Evolutionary conservation across 345 rosid species (phyloP), one percentile per base, ranked within the genome.

Genomic region (Firmiana major): DNA sequence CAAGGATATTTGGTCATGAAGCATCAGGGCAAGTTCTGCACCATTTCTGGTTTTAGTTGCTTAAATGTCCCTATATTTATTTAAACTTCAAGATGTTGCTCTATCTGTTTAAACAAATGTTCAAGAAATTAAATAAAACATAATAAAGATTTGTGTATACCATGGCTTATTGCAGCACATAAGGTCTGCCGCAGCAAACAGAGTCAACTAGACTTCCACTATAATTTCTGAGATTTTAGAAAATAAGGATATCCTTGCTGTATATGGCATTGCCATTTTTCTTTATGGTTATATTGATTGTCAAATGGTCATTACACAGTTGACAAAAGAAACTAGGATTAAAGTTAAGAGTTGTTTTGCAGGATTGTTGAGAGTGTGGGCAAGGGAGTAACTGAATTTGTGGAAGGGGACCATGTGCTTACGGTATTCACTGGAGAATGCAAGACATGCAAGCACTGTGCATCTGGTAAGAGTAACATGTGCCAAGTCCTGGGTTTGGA

Each of bases 1-100:
- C 99, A 15, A 85, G 98, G 77, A 93, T 95, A 67, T 92, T 93
- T 82, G 98, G 98, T 75, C 99, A 95, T 81, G 97, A 95, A 89
- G 98, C 98, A 80, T 88, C 99, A 15, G 98, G 99, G 98, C 92
- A 75, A 59, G 71, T 76, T 75, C 78, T 43, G 38, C 68, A 60
- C 31, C 72, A 38, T 68, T 77, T 68, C 60, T 9, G 77, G 26
- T 46, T 69, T 67, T 26, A 49, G 9, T 71, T 69, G 8, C 26
- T 69, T 71, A 5, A 16, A 9, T 17, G 58, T 28, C 22, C 26
- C 5, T 9, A 0, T 31, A 9, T 11, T 49, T 31, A 15, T 49
- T 49, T 16, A 49, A 28, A 26, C 74, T 28, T 70, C 43, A 49
- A 28, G 13, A 59, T 7, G 19, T 12, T 67, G 51, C 36, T 45